phyloP scores from a whole-genome alignment of 768 basidiomycete species.

The Cystobasidium tubakii region DNA sequence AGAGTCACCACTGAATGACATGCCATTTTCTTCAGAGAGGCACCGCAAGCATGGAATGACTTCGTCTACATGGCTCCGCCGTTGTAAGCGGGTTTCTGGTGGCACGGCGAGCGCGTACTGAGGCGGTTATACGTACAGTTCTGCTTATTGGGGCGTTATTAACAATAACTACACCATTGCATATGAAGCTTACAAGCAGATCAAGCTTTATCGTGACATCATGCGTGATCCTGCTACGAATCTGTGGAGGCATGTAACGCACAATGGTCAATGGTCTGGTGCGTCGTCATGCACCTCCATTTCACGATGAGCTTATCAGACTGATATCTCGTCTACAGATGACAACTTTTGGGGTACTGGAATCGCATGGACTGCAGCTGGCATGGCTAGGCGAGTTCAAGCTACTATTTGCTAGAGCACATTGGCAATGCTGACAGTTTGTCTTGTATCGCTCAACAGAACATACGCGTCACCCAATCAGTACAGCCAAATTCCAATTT shows the following conservation, averaged over 20 bases:
- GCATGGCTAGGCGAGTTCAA: constrained; percentile 60
- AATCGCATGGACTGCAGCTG: constrained; percentile 81
- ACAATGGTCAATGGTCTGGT: constrained; percentile 66
- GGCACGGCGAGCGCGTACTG: too few species aligned
- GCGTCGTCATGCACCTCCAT: constrained; percentile 7
- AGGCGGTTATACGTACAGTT: too few species aligned
- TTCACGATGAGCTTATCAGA: too few species aligned
- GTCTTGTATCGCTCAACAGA: too few species aligned
- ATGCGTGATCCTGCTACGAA: constrained; percentile 55
- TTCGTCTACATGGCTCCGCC: constrained; percentile 20
- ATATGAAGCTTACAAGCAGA: constrained; percentile 63
- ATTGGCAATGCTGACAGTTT: too few species aligned
- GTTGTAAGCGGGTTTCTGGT: too few species aligned
- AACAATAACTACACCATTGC: constrained; percentile 60
- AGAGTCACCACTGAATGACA: too few species aligned
- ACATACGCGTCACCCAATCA: too few species aligned
- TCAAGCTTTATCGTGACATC: constrained; percentile 63
- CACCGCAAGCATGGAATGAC: constrained; percentile 11
- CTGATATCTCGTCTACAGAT: neutral
- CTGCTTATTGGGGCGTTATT: constrained; percentile 68
- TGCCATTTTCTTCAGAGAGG: neutral
- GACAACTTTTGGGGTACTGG: constrained; percentile 54
- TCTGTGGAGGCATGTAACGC: constrained; percentile 64
- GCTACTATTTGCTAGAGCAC: too few species aligned
- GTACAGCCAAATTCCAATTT: too few species aligned